Conservation (phyloP, 495 filamentous ascomycete genomes). For the Saxispiralis lemnorum region DNA sequence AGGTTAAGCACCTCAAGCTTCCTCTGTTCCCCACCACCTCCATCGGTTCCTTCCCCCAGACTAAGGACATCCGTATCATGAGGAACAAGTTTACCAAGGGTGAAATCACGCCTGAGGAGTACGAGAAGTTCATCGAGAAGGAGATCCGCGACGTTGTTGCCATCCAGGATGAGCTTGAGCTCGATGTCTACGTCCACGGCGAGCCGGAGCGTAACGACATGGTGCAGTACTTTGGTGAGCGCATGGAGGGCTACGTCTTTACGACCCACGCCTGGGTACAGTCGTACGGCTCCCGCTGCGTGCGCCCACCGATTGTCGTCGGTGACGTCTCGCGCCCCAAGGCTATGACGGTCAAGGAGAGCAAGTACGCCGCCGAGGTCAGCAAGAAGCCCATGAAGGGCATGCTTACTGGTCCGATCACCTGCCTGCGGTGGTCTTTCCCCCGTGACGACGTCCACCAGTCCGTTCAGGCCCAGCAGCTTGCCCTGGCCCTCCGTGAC, state of each 20-base stretch:
- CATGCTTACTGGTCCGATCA: conserved; percentile 98
- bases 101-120: conserved; percentile 77
- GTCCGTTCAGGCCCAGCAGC: conserved; percentile 94
- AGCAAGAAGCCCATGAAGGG: conserved; percentile 99
- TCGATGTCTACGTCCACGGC: conserved; percentile 94
- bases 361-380: conserved; percentile 88
- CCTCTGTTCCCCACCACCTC: conserved; percentile 97
- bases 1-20: conserved; percentile 74
- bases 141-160: conserved; percentile 85
- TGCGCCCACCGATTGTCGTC: conserved; percentile 93
- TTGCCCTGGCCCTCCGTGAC: conserved; percentile 92
- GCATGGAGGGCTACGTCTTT: conserved; percentile 91
- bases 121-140: conserved; percentile 95
- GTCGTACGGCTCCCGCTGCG: conserved; percentile 92
- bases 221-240: conserved; percentile 99
- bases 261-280: conserved; percentile 98
- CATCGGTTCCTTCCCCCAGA: conserved; percentile 98
- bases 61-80: conserved; percentile 87
- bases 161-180: conserved; percentile 91
- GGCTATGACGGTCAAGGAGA: conserved; percentile 99
- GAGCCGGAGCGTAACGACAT: conserved; percentile 99
- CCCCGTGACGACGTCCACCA: conserved; percentile 98
- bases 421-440: conserved; percentile 97
- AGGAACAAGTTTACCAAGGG: conserved; percentile 97
- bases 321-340: conserved; percentile 91